Evolutionary conservation across 2,329 filamentous ascomycete genomes (phyloP), one percentile per base, ranked within the genome.

Genomic region (Lasiodiplodia sp.): DNA sequence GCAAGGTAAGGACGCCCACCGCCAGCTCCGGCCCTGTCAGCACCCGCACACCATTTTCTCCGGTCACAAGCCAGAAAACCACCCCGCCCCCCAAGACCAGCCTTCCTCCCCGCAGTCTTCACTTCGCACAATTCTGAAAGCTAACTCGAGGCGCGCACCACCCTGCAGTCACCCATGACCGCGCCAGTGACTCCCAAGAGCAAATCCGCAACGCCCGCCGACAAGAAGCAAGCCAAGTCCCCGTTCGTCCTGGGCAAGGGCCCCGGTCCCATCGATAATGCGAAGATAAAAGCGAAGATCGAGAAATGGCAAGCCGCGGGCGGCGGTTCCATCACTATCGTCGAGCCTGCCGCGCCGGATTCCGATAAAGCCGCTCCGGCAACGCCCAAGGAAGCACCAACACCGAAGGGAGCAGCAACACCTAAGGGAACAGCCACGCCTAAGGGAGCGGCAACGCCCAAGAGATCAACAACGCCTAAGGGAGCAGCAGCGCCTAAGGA

Each of bases 281-380:
- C 80, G 73, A 84, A 85, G 73, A 82, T 96, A 58, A 88, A 88
- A 71, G 91, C 92, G 72, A 90, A 94, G 74, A 92, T 97, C 66
- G 91, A 90, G 73, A 87, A 90, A 79, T 97, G 94, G 94, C 93
- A 97, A 79, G 91, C 91, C 75, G 85, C 90, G 72, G 93, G 91
- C 75, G 91, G 90, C 40, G 86, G 87, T 6, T 90, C 90, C 31
- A 52, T 68, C 58, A 55, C 52, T 34, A 58, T 68, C 44, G 57
- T 57, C 25, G 69, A 68, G n/a, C 38, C 44, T 21, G n/a, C 21
- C 28, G 44, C 55, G 37, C 38, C 64, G 16, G 68, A 34, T 21
- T 11, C 37, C 4, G 62, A 57, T 5, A 47, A 69, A 28, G n/a
- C 40, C 16, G 31, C 44, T 11, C 18, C 31, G 10, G 40, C 67